Evolutionary conservation across 768 basidiomycete species (phyloP).

Genomic region (Pleurotus ostreatus): DNA sequence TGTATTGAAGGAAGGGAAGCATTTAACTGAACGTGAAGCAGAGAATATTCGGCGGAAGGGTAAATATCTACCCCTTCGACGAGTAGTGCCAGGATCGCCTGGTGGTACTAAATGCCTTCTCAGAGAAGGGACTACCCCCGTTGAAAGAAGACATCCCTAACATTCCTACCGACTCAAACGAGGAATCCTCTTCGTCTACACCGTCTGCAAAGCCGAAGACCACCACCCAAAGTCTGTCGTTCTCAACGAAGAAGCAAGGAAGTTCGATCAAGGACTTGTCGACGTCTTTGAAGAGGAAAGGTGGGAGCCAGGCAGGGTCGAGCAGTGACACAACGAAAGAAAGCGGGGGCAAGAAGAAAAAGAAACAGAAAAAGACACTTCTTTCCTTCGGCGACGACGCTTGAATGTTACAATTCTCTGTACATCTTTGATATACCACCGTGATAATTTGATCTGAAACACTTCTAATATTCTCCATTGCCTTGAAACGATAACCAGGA

Average conservation of each 20-base stretch:
- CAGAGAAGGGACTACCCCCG: slow-evolving; percentile 61
- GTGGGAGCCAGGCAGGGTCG: slow-evolving; percentile 27
- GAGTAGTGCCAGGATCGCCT: slow-evolving; percentile 6
- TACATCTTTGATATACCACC: no score
- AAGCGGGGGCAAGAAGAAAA: slow-evolving; percentile 49
- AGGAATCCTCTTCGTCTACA: slow-evolving; percentile 9
- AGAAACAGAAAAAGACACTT: slow-evolving; percentile 43
- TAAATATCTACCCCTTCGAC: slow-evolving; percentile 22
- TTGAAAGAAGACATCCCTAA: slow-evolving; percentile 34
- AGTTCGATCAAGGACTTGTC: neutral
- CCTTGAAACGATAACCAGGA: no score
- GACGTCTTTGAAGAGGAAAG: slow-evolving; percentile 36
- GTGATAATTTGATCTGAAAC: no score
- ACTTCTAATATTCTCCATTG: no score
- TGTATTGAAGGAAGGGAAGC: slow-evolving; percentile 84
- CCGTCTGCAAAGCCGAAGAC: slow-evolving; percentile 16
- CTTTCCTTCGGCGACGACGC: slow-evolving; percentile 61
- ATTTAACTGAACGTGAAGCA: slow-evolving; percentile 73
- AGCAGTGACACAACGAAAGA: slow-evolving; percentile 17
- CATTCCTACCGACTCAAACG: slow-evolving; percentile 13
- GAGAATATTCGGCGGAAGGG: slow-evolving; percentile 76
- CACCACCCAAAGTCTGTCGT: slow-evolving; percentile 32
- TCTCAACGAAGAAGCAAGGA: slow-evolving; percentile 36
- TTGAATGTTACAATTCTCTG: slow-evolving; percentile 17
- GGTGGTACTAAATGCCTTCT: slow-evolving; percentile 1